Evolutionary conservation across 805 yeast genomes (phyloP).

Genomic region (Lipomyces mesembrius): DNA sequence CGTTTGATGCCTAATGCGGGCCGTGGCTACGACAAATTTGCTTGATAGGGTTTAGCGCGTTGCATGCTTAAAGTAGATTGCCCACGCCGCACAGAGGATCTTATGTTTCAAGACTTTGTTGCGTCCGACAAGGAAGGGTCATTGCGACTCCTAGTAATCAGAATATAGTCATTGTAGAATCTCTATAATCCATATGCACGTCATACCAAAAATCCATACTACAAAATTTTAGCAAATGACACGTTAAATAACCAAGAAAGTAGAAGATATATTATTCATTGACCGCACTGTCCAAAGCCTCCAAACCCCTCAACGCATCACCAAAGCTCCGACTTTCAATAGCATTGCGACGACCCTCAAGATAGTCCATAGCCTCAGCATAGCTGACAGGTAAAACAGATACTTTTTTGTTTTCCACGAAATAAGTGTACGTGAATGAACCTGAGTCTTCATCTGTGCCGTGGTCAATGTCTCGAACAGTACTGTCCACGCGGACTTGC

Average conservation of each 20-base stretch:
- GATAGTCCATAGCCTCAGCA: constrained; percentile 87
- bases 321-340: constrained; percentile 47
- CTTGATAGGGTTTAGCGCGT: background rate
- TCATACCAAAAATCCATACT: background rate
- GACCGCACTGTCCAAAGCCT: constrained; percentile 6
- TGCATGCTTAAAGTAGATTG: background rate
- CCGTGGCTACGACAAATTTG: background rate
- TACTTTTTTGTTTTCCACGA: constrained; percentile 57
- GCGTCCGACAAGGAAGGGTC: no score
- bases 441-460: constrained; percentile 74
- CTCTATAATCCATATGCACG: background rate
- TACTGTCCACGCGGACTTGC: constrained; percentile 87
- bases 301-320: constrained; percentile 24
- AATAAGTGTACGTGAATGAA: constrained; percentile 85
- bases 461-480: constrained; percentile 69
- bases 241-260: background rate
- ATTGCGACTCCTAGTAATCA: background rate
- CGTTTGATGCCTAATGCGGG: background rate
- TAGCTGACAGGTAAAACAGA: constrained; percentile 86
- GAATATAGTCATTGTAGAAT: no score
- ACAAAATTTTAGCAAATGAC: background rate
- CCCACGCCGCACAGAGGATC: background rate
- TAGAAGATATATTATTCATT: background rate
- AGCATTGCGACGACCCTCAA: constrained; percentile 90
- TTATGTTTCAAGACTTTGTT: no score